Base-by-base conservation (phyloP, 2,329 filamentous ascomycete species). In the Paecilomyces sp. region DNA sequence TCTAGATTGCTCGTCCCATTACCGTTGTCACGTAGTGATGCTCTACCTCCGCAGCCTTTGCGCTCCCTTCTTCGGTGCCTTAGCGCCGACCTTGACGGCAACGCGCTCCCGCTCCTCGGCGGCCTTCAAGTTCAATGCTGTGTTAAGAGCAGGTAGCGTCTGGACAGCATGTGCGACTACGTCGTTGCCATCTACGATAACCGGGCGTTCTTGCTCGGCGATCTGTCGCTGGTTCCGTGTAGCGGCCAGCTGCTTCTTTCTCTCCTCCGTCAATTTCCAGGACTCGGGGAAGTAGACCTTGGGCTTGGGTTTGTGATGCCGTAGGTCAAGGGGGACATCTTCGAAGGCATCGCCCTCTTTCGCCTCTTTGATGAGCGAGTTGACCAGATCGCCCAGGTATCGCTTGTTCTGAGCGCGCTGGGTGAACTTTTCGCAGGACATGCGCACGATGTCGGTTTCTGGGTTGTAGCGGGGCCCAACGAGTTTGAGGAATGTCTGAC, bases 381-480 rank as follows among this genome's bases (percentile, higher is more conserved):
- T 81, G 56, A 97, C 84, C 55, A 91, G 76, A 68, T 96, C 91
- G 57, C 86, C 88, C 24, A 99, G 82, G 73, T 94, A 94, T n/a
- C 91, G 87, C 82, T 97, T 99, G 80, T 99, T 99, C 79, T 97
- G 92, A 18, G 92, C 91, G 71, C 91, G 89, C 58, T 92, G 90
- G 71, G 91, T 86, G 74, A 89, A 96, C 72, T 88, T 87, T 76
- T 97, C 94, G 78, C 89, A 90, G 72, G 89, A 92, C 83, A 99
- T 96, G 77, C 90, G 92, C 68, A 97, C 81, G 61, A 91, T 79
- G 67, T 92, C 86, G 58, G 82, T 91, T 67, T 88, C 83, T 0
- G 92, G 93, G 79, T 97, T 94, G 82, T 92, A 97, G 65, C 94
- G 88, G 15, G 87, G 75, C 1, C 94, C 95, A 22, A 85, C 86